Evolutionary conservation across 2,329 filamentous ascomycete genomes (phyloP).

Genomic region (Verticillium zaregamsianum): DNA sequence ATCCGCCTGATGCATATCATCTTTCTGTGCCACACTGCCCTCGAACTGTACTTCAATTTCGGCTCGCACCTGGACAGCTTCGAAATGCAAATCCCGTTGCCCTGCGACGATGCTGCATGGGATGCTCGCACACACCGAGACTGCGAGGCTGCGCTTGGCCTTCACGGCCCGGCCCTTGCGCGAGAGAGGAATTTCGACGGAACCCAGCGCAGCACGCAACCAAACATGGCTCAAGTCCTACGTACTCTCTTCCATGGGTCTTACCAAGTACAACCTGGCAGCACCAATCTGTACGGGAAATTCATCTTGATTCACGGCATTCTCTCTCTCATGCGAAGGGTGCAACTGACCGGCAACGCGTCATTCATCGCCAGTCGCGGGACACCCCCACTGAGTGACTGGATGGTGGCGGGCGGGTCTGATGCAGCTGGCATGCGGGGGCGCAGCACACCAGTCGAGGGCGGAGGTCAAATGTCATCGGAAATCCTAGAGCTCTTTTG

Average conservation of each 20-base stretch:
- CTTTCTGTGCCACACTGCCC: constrained; percentile 59
- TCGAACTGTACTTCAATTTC: constrained; percentile 70
- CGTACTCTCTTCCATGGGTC: constrained; percentile 55
- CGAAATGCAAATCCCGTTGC: constrained; percentile 64
- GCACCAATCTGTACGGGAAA: constrained; percentile 69
- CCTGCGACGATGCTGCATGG: constrained; percentile 70
- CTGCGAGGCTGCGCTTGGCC: constrained; percentile 62
- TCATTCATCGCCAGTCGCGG: constrained; percentile 34
- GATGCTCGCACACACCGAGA: constrained; percentile 56
- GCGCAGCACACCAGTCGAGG: constrained; percentile 40
- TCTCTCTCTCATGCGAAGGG: constrained; percentile 53
- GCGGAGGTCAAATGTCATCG: constrained; percentile 33
- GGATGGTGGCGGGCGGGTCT: constrained; percentile 41
- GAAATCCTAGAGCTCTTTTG: constrained; percentile 43
- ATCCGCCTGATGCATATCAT: constrained; percentile 62
- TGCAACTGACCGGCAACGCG: constrained; percentile 35
- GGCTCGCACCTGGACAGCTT: constrained; percentile 57
- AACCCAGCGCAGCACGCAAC: constrained; percentile 59
- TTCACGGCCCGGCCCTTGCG: constrained; percentile 54
- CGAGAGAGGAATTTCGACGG: constrained; percentile 55
- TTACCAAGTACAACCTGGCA: constrained; percentile 57
- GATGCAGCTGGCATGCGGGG: constrained; percentile 38
- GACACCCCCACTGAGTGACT: constrained; percentile 57
- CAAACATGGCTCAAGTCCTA: constrained; percentile 58
- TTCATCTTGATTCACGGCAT: constrained; percentile 70